Percentiles rank a stretch among this genome's conserved stretches.
Evolutionary conservation across 257 asterid species (phyloP).

Genomic region (Verbena officinalis): DNA sequence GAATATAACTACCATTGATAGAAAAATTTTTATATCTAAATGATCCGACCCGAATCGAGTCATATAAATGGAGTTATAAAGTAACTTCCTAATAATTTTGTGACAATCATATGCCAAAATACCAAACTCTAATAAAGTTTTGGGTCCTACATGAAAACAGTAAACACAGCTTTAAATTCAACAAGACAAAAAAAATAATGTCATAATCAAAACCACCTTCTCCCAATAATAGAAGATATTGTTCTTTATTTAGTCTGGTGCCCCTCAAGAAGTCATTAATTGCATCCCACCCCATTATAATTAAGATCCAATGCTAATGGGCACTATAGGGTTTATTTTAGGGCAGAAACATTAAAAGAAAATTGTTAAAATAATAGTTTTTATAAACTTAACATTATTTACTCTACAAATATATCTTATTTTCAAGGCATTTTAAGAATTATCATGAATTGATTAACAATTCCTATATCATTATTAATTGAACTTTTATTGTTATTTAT

Average conservation of each 20-base stretch:
- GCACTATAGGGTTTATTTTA: no score
- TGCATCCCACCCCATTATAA: constrained; percentile 6
- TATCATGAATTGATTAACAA: neutral
- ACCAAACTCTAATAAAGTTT: neutral
- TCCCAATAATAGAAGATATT: constrained; percentile 21
- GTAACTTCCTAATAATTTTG: neutral
- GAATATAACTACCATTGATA: no score
- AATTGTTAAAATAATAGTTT: no score
- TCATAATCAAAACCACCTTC: neutral
- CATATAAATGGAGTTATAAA: no score
- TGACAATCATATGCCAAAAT: neutral
- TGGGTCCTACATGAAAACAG: neutral
- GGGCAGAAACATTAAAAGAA: no score
- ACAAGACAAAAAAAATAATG: neutral
- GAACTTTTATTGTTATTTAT: no score
- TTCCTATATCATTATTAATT: no score
- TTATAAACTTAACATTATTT: no score
- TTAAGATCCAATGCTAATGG: neutral
- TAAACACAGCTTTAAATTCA: neutral
- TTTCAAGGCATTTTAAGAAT: neutral
- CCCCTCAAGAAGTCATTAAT: constrained; percentile 1
- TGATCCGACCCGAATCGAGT: no score
- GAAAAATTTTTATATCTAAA: no score
- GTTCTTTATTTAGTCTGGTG: constrained; percentile 1
- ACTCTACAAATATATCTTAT: neutral